Percentiles rank a stretch among this genome's conserved stretches.
These are phyloP conservation scores for Stentor roeselii DNA, from an alignment of 73 alveolate genomes.

Conservation along the genomic window DNA sequence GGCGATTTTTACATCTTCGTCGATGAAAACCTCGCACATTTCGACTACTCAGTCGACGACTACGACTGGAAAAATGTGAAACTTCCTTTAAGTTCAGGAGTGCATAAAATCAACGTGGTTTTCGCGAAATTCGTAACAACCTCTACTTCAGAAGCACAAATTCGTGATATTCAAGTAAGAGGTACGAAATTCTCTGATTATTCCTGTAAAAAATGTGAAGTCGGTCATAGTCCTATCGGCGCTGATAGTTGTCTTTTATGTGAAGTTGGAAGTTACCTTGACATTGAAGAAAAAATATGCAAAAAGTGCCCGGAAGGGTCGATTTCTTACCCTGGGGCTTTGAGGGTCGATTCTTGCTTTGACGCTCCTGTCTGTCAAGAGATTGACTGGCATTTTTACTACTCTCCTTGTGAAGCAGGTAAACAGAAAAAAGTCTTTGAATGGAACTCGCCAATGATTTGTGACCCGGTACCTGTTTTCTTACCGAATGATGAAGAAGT, in stretches of 20 bases:
- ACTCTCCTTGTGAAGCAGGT: not conserved
- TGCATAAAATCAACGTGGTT: not conserved
- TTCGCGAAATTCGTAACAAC: not conserved
- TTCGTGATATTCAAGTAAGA: not conserved
- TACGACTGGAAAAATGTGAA: slow-evolving; percentile 2
- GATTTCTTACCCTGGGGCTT: not conserved
- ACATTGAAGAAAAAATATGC: not conserved
- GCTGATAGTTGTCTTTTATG: slow-evolving; percentile 7
- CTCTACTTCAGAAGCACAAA: not conserved
- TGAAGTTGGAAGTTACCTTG: not conserved
- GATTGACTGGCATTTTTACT: not conserved
- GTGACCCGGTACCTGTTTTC: not conserved
- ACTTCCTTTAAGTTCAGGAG: not conserved
- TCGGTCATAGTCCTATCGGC: not conserved
- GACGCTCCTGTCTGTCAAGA: not conserved
- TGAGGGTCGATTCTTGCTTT: not conserved
- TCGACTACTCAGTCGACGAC: not conserved
- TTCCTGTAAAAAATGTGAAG: not conserved
- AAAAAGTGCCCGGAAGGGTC: not conserved
- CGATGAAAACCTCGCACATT: not conserved
- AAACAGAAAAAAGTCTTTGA: not conserved
- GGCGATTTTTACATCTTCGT: slow-evolving; percentile 1
- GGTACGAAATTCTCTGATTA: not conserved
- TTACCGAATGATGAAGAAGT: not conserved
- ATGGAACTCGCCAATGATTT: slow-evolving; percentile 21